Evolutionary conservation across 768 basidiomycete species (phyloP).

Genomic region (Steccherinum ochraceum): DNA sequence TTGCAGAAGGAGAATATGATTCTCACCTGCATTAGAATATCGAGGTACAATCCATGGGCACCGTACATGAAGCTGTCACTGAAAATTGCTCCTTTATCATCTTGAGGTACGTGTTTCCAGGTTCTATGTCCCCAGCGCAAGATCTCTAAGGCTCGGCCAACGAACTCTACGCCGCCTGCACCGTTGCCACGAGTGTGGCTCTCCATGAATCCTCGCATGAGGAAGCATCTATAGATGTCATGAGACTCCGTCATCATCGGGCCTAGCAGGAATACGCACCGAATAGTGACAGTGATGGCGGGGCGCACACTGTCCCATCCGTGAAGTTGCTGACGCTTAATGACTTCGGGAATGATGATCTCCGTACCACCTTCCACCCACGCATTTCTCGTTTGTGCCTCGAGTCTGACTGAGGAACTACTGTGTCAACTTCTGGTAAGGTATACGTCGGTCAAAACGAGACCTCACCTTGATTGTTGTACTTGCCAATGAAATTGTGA

Average conservation of each 20-base stretch:
- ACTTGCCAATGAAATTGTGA: constrained; percentile 17
- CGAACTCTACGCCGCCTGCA: too few species aligned
- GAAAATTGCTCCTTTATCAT: constrained; percentile 39
- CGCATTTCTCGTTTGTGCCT: constrained; percentile 11
- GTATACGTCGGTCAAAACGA: too few species aligned
- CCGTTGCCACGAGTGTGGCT: too few species aligned
- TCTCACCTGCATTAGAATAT: constrained; percentile 28
- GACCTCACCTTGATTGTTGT: constrained; percentile 19
- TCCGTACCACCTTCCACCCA: constrained; percentile 7
- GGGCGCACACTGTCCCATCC: constrained; percentile 26
- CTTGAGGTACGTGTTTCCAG: constrained; percentile 31
- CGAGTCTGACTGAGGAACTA: too few species aligned
- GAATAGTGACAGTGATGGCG: constrained; percentile 31
- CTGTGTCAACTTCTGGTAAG: too few species aligned
- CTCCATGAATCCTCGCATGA: too few species aligned
- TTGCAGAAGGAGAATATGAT: not conserved
- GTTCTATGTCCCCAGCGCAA: constrained; percentile 34
- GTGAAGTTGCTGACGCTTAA: constrained; percentile 11
- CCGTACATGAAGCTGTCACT: constrained; percentile 17
- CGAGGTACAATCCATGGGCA: constrained; percentile 29
- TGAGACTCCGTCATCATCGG: too few species aligned
- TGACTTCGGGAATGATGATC: constrained; percentile 17
- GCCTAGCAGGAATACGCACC: too few species aligned
- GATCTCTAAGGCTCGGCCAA: constrained; percentile 36
- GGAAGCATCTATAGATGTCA: too few species aligned